Evolutionary conservation across 306 rosid species (phyloP), one percentile per base, ranked within the genome.

Genomic region (Castanospermum australe): DNA sequence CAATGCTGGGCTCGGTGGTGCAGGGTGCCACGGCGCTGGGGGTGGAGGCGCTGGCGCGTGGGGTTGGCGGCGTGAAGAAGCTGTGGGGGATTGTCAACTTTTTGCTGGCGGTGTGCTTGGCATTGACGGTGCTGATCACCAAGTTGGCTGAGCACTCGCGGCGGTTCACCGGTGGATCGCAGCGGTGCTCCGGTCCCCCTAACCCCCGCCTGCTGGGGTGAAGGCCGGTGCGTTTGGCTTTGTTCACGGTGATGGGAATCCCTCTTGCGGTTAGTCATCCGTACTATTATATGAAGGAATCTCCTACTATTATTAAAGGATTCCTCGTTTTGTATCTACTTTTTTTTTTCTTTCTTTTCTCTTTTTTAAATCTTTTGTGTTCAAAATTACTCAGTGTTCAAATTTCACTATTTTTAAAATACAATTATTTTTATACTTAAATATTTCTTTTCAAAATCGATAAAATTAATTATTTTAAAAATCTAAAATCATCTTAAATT

Each of bases 71-170:
- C 0, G 84, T 82, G 21, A 88, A 85, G 81, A 56, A 83, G 6
- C 17, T 81, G 2, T 90, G 94, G 94, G 94, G 87, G 5, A n/a
- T 84, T 11, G 94, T 85, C 1, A 90, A 90, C n/a, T n/a, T n/a
- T n/a, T n/a, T n/a, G n/a, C n/a, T n/a, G n/a, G n/a, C n/a, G n/a
- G n/a, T n/a, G n/a, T 78, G 87, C 0, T 44, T 90, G 68, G 83
- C 59, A 0, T 3, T 76, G 41, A 90, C 86, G 0, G 86, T 88
- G 12, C 60, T 86, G 8, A 70, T 90, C 15, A 90, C 90, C 0
- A 90, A 86, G 73, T 15, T 86, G 14, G 94, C 94, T 8, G 56
- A 82, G 14, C 36, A 75, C 2, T 33, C 82, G 0, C 45, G 82
- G 6, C 77, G 77, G 2, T 75, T 15, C 32, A 1, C n/a, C 7